Evolutionary conservation across 805 yeast species (phyloP).

Genomic region (Komagataella kurtzmanii): DNA sequence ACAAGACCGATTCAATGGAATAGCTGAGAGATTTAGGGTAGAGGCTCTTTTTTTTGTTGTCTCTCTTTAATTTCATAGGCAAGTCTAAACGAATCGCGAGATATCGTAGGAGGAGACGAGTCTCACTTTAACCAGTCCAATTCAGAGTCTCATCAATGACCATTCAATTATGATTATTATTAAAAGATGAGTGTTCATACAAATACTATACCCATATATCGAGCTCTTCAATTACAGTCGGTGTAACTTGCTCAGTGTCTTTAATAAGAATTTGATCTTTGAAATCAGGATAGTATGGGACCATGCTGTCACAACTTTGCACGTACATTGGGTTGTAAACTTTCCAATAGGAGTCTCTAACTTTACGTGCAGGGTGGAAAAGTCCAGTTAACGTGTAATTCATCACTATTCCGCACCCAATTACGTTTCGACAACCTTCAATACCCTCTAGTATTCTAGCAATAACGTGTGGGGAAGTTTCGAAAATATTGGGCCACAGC

Average conservation of each 20-base stretch:
- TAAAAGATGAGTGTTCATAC: not conserved
- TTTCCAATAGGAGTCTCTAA: constrained; percentile 77
- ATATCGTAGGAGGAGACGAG: not conserved
- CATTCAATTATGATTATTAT: too few relatives aligned
- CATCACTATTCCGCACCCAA: constrained; percentile 67
- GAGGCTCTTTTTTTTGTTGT: not conserved
- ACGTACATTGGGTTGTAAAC: constrained; percentile 67
- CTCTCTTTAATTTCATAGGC: not conserved
- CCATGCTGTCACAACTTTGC: constrained; percentile 59
- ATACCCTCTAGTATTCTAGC: constrained; percentile 69
- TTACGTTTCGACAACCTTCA: constrained; percentile 52
- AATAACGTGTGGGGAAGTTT: constrained; percentile 93
- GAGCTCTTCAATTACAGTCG: not conserved
- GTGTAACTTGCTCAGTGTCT: not conserved
- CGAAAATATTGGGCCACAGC: constrained; percentile 79
- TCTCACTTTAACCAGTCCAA: too few relatives aligned
- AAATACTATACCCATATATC: not conserved
- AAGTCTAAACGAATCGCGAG: not conserved
- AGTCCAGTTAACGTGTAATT: constrained; percentile 80
- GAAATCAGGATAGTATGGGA: constrained; percentile 63
- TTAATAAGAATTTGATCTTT: not conserved
- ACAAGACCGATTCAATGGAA: not conserved
- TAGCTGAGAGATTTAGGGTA: not conserved
- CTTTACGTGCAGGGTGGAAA: constrained; percentile 87
- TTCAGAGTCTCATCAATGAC: too few relatives aligned